A percentile compares a stretch with the other conserved stretches of the same genome.
phyloP scores from a whole-genome alignment of 208 protist species.

The Leishmania turanica region DNA sequence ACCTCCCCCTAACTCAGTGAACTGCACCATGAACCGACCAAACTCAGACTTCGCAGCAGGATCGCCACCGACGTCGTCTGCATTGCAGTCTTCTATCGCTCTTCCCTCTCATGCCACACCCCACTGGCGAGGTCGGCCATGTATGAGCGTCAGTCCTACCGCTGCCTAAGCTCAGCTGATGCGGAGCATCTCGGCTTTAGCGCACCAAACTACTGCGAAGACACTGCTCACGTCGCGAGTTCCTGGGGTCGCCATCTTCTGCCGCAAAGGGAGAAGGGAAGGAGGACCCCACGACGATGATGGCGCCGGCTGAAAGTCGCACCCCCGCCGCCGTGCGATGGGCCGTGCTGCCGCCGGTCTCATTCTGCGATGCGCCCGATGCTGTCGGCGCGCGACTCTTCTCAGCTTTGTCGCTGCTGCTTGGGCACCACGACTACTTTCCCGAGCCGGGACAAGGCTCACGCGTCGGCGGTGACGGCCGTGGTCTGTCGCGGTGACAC shows the following conservation, averaged over 20 bases:
- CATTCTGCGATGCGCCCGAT: not conserved
- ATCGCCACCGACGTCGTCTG: not conserved
- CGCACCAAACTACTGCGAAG: not conserved
- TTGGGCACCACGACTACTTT: conserved; percentile 8
- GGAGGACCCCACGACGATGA: not conserved
- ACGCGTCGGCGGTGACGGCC: not conserved
- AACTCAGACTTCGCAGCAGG: not conserved
- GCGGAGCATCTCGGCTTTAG: not conserved
- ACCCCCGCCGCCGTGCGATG: conserved; percentile 14
- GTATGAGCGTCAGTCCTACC: not conserved
- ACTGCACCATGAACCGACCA: not conserved
- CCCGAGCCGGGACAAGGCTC: not conserved
- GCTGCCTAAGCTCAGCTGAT: not conserved
- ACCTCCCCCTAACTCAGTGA: not conserved
- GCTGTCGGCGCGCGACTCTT: not conserved
- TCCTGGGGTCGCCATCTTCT: not conserved
- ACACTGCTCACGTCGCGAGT: not conserved
- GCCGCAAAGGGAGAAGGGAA: not conserved
- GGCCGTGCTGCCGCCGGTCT: conserved; percentile 1
- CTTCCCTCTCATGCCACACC: not conserved
- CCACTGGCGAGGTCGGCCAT: not conserved
- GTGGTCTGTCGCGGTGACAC: not conserved
- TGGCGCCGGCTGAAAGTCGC: conserved; percentile 3
- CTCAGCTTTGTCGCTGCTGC: not conserved
- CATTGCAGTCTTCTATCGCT: not conserved